Percentiles rank a stretch among this genome's conserved stretches.
Conservation (phyloP, 768 basidiomycete genomes). For the Serendipita vermifera region DNA sequence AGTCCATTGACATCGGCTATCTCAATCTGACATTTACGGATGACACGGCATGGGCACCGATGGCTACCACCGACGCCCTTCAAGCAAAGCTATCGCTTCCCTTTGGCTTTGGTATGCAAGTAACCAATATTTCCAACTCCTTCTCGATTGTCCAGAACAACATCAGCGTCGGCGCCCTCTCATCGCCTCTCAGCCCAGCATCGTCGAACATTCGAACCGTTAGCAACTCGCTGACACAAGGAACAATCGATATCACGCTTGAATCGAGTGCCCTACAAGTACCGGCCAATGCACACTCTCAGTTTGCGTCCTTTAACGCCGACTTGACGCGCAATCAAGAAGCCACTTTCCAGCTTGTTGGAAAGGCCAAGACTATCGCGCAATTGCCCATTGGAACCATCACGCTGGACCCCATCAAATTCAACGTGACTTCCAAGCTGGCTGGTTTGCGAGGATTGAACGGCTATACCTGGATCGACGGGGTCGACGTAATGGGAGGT, state of each 20-base stretch:
- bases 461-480: slow-evolving; percentile 39
- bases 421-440: slow-evolving; percentile 51
- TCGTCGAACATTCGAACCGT: slow-evolving; percentile 44
- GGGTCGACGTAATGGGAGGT: slow-evolving; percentile 56
- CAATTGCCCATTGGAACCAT: slow-evolving; percentile 51
- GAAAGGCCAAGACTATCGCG: slow-evolving; percentile 46
- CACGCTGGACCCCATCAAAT: slow-evolving; percentile 56
- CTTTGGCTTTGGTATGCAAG: slow-evolving; percentile 51
- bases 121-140: slow-evolving; percentile 49
- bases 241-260: slow-evolving; percentile 53
- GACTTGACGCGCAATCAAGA: neutral
- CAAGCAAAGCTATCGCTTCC: slow-evolving; percentile 49
- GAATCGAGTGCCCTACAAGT: slow-evolving; percentile 38
- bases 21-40: slow-evolving; percentile 45
- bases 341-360: slow-evolving; percentile 42
- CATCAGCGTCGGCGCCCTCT: slow-evolving; percentile 28
- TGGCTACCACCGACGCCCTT: slow-evolving; percentile 44
- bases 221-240: slow-evolving; percentile 41
- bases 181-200: slow-evolving; percentile 48
- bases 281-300: slow-evolving; percentile 34
- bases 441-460: slow-evolving; percentile 49
- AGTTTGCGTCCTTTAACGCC: slow-evolving; percentile 42
- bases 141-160: slow-evolving; percentile 49
- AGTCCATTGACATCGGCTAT: slow-evolving; percentile 47
- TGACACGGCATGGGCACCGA: slow-evolving; percentile 43